phyloP scores from a whole-genome alignment of 495 filamentous ascomycete species.

The Neurospora sp. region DNA sequence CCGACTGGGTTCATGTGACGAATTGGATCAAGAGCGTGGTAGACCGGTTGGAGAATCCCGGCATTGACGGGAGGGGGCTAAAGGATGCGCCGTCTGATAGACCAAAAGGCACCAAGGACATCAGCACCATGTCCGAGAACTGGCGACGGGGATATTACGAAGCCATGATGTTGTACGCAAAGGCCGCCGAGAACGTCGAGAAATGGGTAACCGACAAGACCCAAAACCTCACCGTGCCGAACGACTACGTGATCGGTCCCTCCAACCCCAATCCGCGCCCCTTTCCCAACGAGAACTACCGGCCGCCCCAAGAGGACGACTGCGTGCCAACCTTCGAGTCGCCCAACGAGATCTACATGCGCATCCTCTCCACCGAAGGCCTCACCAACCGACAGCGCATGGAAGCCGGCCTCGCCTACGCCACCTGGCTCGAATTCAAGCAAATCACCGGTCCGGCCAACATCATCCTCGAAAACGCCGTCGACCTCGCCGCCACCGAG shows the following conservation, averaged over 20 bases:
- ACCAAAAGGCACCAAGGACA: conserved; percentile 39
- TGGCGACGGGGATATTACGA: conserved; percentile 81
- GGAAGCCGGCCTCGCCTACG: conserved; percentile 70
- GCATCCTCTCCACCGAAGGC: conserved; percentile 65
- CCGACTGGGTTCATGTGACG: conserved; percentile 56
- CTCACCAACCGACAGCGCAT: conserved; percentile 64
- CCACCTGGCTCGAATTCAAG: conserved; percentile 74
- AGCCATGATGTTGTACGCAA: conserved; percentile 62
- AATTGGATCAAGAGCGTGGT: conserved; percentile 44
- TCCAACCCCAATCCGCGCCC: conserved; percentile 74
- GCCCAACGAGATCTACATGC: conserved; percentile 64
- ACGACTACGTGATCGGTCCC: conserved; percentile 62
- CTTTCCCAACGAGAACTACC: conserved; percentile 45
- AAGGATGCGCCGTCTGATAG: conserved; percentile 23
- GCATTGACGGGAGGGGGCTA: conserved; percentile 57
- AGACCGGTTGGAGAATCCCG: conserved; percentile 50
- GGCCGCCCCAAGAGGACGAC: conserved; percentile 58
- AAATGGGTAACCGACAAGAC: conserved; percentile 62
- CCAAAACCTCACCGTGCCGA: conserved; percentile 50
- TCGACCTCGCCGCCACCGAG: conserved; percentile 22
- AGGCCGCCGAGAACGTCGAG: conserved; percentile 69
- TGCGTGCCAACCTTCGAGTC: conserved; percentile 50
- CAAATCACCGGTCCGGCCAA: conserved; percentile 28
- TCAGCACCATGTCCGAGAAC: conserved; percentile 61
- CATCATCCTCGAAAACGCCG: conserved; percentile 18